Evolutionary conservation across 805 yeast genomes (phyloP).

Genomic region (Myxozyma mucilagina): DNA sequence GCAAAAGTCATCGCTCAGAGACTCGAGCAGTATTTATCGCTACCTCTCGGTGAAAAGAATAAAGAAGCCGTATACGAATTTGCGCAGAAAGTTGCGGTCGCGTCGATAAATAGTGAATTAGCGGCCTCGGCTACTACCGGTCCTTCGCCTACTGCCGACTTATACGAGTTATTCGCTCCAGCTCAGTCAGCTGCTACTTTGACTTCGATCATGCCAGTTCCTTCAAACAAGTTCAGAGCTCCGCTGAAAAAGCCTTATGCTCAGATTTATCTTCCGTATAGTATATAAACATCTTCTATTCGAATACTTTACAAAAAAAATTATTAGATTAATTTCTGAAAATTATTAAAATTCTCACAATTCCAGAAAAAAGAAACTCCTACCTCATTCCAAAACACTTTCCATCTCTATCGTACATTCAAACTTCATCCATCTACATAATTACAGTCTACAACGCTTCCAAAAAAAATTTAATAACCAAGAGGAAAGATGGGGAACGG

Average conservation of each 20-base stretch:
- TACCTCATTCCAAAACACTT: not conserved
- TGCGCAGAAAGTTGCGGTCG: not conserved
- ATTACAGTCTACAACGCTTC: not conserved
- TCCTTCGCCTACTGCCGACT: not conserved
- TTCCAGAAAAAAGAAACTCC: not conserved
- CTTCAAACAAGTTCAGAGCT: not conserved
- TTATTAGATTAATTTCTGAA: not conserved
- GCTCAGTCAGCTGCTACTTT: not conserved
- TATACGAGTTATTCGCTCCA: not conserved
- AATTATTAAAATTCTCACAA: not conserved
- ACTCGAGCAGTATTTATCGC: not conserved
- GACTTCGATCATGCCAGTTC: not conserved
- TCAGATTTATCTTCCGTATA: not conserved
- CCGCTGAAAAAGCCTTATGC: not conserved
- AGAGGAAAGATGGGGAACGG: constrained; percentile 16
- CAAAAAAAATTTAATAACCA: not conserved
- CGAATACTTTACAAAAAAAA: not conserved
- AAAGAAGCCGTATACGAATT: not conserved
- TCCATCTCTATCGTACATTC: not conserved
- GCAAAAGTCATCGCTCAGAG: constrained; percentile 8
- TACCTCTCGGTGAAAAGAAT: not conserved
- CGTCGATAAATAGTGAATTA: not conserved
- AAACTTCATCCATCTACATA: not conserved
- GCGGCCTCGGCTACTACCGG: not conserved
- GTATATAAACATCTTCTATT: not conserved